A percentile compares a stretch with the other conserved stretches of the same genome.
phyloP scores from a whole-genome alignment of 176 grass and related monocot genomes.

The Ensete ventricosum region DNA sequence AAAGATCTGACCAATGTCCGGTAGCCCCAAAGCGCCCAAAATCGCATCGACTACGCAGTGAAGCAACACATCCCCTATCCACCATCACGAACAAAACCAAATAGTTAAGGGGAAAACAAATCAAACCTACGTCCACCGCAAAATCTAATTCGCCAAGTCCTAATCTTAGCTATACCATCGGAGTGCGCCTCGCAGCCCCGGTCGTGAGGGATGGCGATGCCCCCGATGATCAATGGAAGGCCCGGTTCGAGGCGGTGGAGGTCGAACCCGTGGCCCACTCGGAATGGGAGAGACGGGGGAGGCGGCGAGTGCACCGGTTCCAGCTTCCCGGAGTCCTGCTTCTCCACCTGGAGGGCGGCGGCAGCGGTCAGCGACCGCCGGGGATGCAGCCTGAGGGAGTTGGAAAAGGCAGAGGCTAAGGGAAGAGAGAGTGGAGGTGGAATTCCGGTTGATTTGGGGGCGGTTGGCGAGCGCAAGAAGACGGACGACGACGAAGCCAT shows the following conservation, averaged over 20 bases:
- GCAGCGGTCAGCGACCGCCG: slow-evolving; percentile 21
- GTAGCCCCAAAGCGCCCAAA: slow-evolving; percentile 86
- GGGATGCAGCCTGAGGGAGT: neutral
- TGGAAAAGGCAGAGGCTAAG: neutral
- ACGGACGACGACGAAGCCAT: slow-evolving; percentile 53
- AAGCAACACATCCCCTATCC: slow-evolving; percentile 83
- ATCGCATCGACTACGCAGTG: slow-evolving; percentile 99
- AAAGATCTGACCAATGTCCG: slow-evolving; percentile 98
- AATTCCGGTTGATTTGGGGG: slow-evolving; percentile 5
- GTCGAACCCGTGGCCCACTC: slow-evolving; percentile 91
- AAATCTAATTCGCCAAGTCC: neutral
- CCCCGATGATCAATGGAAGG: slow-evolving; percentile 93
- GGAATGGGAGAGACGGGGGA: slow-evolving; percentile 72
- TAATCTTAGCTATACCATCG: slow-evolving; percentile 39
- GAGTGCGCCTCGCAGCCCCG: slow-evolving; percentile 92
- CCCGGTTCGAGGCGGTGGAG: slow-evolving; percentile 93
- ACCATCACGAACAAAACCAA: slow-evolving; percentile 3
- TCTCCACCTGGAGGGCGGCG: slow-evolving; percentile 52
- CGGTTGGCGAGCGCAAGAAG: slow-evolving; percentile 38
- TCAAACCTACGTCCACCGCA: neutral
- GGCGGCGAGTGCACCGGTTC: slow-evolving; percentile 13
- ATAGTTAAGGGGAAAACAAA: neutral
- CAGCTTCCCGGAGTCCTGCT: slow-evolving; percentile 39
- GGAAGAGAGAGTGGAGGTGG: neutral
- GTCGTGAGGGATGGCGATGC: slow-evolving; percentile 86